Conservation (phyloP, 169 alveolate genomes). For the Plasmodium knowlesi region DNA sequence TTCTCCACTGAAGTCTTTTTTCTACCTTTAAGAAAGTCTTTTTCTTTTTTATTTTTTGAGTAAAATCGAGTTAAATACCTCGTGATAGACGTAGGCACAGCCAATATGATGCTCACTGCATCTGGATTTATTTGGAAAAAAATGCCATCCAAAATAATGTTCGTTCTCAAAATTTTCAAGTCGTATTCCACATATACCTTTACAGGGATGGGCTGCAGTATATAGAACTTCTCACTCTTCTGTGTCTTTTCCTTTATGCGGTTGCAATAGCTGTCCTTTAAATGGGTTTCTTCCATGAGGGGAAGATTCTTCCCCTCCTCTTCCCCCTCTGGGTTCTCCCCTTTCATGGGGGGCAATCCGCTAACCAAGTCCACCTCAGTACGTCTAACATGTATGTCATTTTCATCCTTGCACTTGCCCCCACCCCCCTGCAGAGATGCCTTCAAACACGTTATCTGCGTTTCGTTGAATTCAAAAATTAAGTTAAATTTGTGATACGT, state of each 20-base stretch:
- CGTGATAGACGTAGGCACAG: slow-evolving; percentile 85
- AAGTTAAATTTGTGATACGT: slow-evolving; percentile 80
- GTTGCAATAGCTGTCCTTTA: slow-evolving; percentile 32
- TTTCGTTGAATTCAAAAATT: slow-evolving; percentile 86
- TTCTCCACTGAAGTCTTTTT: slow-evolving; percentile 27
- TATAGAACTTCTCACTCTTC: slow-evolving; percentile 28
- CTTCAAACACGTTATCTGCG: slow-evolving; percentile 82
- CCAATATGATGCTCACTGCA: slow-evolving; percentile 83
- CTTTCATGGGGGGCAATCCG: neutral
- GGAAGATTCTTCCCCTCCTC: neutral
- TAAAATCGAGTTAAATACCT: slow-evolving; percentile 73
- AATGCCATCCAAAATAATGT: slow-evolving; percentile 83
- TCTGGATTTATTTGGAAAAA: slow-evolving; percentile 87
- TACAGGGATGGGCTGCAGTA: slow-evolving; percentile 77
- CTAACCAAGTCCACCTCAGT: neutral
- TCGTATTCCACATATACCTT: slow-evolving; percentile 62
- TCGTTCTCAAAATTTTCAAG: slow-evolving; percentile 53
- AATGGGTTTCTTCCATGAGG: neutral
- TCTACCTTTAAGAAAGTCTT: slow-evolving; percentile 11
- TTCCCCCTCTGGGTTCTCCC: neutral
- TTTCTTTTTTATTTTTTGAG: slow-evolving; percentile 43
- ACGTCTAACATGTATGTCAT: neutral
- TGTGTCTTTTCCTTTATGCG: slow-evolving; percentile 48
- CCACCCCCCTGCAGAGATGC: neutral
- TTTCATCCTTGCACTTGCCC: neutral